phyloP scores from a whole-genome alignment of 2,329 filamentous ascomycete species.

The Aquanectria penicillioides region DNA sequence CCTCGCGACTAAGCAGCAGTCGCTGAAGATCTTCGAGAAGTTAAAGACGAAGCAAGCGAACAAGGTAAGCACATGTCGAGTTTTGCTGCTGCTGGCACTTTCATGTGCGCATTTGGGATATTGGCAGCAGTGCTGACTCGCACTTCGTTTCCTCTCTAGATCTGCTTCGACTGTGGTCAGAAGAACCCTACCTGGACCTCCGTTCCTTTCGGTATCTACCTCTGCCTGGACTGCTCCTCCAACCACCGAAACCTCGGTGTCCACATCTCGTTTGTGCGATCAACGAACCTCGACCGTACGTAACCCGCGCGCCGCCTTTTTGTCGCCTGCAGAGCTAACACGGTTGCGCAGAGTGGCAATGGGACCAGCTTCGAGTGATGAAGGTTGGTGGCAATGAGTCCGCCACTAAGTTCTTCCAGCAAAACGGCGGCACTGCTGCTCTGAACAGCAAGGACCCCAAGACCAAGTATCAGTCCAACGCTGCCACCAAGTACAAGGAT shows the following conservation, averaged over 20 bases:
- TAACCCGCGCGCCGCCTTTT: slow-evolving; percentile 22
- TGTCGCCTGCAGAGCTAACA: slow-evolving; percentile 27
- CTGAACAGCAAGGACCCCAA: slow-evolving; percentile 96
- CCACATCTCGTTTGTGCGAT: slow-evolving; percentile 98
- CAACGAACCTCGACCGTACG: slow-evolving; percentile 97
- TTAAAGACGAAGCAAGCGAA: slow-evolving; percentile 94
- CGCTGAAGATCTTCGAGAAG: slow-evolving; percentile 97
- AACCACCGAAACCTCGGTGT: slow-evolving; percentile 98
- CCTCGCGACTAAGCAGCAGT: slow-evolving; percentile 90
- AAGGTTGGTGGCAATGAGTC: slow-evolving; percentile 99
- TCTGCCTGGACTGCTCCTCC: slow-evolving; percentile 96
- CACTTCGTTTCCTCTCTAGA: slow-evolving; percentile 58
- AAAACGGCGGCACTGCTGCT: slow-evolving; percentile 92
- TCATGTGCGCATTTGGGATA: background rate
- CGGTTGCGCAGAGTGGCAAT: slow-evolving; percentile 83
- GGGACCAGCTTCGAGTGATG: slow-evolving; percentile 97
- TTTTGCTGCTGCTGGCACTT: background rate
- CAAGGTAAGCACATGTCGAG: slow-evolving; percentile 70
- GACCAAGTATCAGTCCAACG: slow-evolving; percentile 93
- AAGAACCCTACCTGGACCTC: slow-evolving; percentile 99
- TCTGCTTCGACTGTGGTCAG: slow-evolving; percentile 97
- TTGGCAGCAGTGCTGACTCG: slow-evolving; percentile 18
- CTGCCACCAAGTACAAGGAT: slow-evolving; percentile 98
- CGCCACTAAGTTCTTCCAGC: slow-evolving; percentile 97
- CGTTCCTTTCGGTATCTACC: slow-evolving; percentile 95